Conservation (phyloP, 2,329 filamentous ascomycete species). For the Davidsoniella virescens region DNA sequence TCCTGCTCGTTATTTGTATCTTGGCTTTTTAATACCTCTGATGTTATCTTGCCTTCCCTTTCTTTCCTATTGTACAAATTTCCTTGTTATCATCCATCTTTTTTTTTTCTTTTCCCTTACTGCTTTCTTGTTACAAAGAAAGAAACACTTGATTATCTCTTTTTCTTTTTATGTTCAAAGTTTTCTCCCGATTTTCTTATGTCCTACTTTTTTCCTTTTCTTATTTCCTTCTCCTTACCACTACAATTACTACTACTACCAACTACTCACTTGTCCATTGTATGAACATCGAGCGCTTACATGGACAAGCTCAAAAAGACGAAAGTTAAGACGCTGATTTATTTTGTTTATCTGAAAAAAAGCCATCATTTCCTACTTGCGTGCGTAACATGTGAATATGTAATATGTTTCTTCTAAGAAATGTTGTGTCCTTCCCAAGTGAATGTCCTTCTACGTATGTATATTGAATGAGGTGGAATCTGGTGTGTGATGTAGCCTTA, state of each 20-base stretch:
- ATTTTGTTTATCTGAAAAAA: not conserved
- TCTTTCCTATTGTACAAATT: not conserved
- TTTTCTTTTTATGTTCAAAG: constrained; percentile 7
- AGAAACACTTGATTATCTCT: constrained; percentile 13
- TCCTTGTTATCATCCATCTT: constrained; percentile 16
- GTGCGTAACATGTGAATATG: too few species aligned
- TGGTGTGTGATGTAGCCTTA: not conserved
- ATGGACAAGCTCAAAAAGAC: not conserved
- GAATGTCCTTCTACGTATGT: too few species aligned
- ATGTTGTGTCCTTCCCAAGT: too few species aligned
- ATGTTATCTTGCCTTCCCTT: constrained; percentile 1
- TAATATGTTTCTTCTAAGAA: too few species aligned
- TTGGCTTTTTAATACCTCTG: constrained; percentile 31
- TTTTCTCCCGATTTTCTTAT: constrained; percentile 2
- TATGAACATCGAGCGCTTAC: not conserved
- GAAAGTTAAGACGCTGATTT: not conserved
- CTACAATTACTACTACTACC: not conserved
- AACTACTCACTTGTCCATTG: not conserved
- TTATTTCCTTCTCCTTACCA: constrained; percentile 18
- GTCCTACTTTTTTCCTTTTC: constrained; percentile 14
- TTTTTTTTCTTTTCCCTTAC: constrained; percentile 19
- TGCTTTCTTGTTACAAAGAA: constrained; percentile 15
- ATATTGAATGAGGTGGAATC: too few species aligned
- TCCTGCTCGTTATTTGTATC: constrained; percentile 19
- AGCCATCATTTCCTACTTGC: not conserved